Conservation (phyloP, 495 filamentous ascomycete species). For the Immersiella caudata region DNA sequence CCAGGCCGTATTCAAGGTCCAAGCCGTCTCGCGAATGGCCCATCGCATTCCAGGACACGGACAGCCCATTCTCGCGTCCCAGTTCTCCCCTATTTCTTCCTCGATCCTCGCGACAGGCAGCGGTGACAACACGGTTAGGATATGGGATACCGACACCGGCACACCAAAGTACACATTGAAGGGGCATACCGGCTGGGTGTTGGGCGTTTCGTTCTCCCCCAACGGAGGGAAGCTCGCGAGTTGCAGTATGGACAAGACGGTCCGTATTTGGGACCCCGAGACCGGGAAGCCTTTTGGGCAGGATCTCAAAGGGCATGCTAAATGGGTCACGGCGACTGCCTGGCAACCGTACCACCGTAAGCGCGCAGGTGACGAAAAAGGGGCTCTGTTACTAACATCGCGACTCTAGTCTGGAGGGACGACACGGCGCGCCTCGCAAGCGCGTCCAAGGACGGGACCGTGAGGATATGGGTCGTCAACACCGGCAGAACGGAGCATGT, state of each 20-base stretch:
- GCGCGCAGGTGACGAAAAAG: not conserved
- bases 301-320: conserved; percentile 84
- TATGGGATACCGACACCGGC: conserved; percentile 96
- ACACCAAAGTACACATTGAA: conserved; percentile 88
- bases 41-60: conserved; percentile 90
- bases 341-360: conserved; percentile 90
- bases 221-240: conserved; percentile 83
- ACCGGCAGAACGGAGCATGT: conserved; percentile 77
- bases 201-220: conserved; percentile 84
- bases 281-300: conserved; percentile 71
- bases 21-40: conserved; percentile 86
- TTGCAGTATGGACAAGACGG: conserved; percentile 90
- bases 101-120: conserved; percentile 84
- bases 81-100: conserved; percentile 83
- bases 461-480: conserved; percentile 85
- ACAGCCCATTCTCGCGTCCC: conserved; percentile 83
- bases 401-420: conserved; percentile 59
- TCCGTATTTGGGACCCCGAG: conserved; percentile 86
- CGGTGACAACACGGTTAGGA: conserved; percentile 87
- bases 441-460: conserved; percentile 86
- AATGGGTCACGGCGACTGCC: conserved; percentile 83
- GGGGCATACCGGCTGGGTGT: conserved; percentile 91
- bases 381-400: not conserved
- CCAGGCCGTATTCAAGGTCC: conserved; percentile 92
- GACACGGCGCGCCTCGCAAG: conserved; percentile 82